These are phyloP conservation scores for Rhodotorula taiwanensis DNA, from an alignment of 768 basidiomycete genomes.

Conservation along the genomic window DNA sequence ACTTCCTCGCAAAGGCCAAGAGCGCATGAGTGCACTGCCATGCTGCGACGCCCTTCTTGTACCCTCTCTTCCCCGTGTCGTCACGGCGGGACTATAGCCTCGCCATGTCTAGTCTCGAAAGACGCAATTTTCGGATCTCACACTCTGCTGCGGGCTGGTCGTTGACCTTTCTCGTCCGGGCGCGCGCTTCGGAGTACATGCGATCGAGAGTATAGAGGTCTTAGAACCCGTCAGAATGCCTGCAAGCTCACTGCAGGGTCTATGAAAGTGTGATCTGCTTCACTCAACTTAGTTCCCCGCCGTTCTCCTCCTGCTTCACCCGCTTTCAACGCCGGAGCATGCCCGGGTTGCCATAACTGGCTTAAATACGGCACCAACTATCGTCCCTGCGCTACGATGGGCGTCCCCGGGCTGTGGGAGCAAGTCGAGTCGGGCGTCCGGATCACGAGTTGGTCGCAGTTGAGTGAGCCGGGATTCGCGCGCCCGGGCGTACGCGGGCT, in stretches of 20 bases:
- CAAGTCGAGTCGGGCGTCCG: conserved; percentile 12
- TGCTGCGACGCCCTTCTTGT: not conserved
- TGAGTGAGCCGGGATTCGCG: conserved; percentile 1
- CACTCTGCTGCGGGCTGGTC: not conserved
- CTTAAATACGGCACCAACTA: too few relatives aligned
- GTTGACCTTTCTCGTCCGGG: too few relatives aligned
- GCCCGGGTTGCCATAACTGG: too few relatives aligned
- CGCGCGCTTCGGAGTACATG: too few relatives aligned
- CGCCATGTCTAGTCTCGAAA: too few relatives aligned
- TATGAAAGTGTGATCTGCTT: too few relatives aligned
- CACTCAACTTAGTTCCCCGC: too few relatives aligned
- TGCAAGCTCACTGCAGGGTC: too few relatives aligned
- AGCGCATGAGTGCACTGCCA: not conserved
- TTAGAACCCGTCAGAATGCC: too few relatives aligned
- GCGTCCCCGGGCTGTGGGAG: conserved; percentile 20
- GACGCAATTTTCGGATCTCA: not conserved
- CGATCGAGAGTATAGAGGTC: too few relatives aligned
- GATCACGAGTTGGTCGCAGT: conserved; percentile 14
- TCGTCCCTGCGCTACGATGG: conserved; percentile 17
- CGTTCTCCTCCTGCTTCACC: too few relatives aligned
- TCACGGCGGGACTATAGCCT: not conserved
- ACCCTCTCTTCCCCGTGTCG: not conserved
- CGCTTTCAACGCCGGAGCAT: too few relatives aligned
- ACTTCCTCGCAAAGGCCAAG: conserved; percentile 21
- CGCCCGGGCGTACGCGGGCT: not conserved